Evolutionary conservation across 1,139 yeast species (phyloP).

Genomic region (Insectozyma bohioensis): DNA sequence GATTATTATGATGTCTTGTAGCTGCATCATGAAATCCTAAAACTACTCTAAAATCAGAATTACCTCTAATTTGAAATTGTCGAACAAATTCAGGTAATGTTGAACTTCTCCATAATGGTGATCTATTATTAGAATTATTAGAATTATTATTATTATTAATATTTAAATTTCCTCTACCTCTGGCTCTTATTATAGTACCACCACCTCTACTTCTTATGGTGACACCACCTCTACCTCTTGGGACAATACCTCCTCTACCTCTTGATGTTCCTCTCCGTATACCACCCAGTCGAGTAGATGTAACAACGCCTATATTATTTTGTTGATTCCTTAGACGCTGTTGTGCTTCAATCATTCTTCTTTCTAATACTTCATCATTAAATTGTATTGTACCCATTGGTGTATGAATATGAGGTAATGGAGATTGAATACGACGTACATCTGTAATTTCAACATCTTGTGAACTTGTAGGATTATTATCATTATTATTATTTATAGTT

Average conservation of each 20-base stretch:
- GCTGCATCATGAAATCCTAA: neutral
- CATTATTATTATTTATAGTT: neutral
- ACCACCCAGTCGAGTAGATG: neutral
- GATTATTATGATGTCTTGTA: too few species aligned
- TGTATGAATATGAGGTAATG: slow-evolving; percentile 5
- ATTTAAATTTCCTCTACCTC: too few species aligned
- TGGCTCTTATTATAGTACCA: too few species aligned
- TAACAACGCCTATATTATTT: neutral
- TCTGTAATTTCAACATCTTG: slow-evolving; percentile 12
- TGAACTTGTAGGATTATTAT: neutral
- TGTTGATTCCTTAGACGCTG: neutral
- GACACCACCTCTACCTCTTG: too few species aligned
- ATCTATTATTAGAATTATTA: too few species aligned
- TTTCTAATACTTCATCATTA: neutral
- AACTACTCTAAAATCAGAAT: slow-evolving; percentile 1
- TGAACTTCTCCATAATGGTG: too few species aligned
- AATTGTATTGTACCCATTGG: slow-evolving; percentile 5
- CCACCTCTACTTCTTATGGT: too few species aligned
- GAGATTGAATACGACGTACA: slow-evolving; percentile 7
- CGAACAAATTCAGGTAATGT: too few species aligned
- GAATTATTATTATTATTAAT: too few species aligned
- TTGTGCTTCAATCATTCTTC: neutral
- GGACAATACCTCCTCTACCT: too few species aligned
- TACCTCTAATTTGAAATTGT: too few species aligned
- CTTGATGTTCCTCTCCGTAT: neutral